These are phyloP conservation scores for Rhypophila decipiens DNA, from an alignment of 495 filamentous ascomycete genomes.

Conservation along the genomic window DNA sequence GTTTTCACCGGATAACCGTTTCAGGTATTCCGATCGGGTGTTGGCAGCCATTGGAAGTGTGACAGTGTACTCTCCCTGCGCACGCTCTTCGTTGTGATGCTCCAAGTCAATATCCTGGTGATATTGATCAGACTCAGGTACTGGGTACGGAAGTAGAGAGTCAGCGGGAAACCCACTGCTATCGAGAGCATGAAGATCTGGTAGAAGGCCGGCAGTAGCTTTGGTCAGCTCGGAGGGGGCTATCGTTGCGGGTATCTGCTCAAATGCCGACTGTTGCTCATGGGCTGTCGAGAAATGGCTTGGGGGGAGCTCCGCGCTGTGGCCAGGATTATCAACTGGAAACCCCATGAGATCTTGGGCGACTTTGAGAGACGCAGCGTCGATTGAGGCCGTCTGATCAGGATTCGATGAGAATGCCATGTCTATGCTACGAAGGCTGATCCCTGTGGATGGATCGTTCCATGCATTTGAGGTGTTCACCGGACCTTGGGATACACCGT, in stretches of 20 bases:
- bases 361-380: constrained; percentile 4
- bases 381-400: not conserved
- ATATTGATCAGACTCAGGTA: not conserved
- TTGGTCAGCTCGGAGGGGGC: constrained; percentile 32
- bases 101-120: not conserved
- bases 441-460: constrained; percentile 1
- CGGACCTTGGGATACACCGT: not conserved
- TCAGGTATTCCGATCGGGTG: constrained; percentile 32
- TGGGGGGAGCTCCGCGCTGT: not conserved
- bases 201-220: constrained; percentile 24
- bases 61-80: constrained; percentile 22
- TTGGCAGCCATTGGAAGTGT: constrained; percentile 37
- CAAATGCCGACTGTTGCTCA: constrained; percentile 1
- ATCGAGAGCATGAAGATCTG: constrained; percentile 1
- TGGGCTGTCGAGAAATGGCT: not conserved
- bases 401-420: not conserved
- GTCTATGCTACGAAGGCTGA: constrained; percentile 4
- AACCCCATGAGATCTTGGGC: no score
- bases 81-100: not conserved
- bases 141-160: not conserved
- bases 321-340: no score
- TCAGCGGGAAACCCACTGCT: not conserved
- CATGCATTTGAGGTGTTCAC: not conserved
- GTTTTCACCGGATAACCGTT: constrained; percentile 25
- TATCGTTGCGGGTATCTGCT: constrained; percentile 24